A percentile compares a stretch with the other conserved stretches of the same genome.
These are phyloP conservation scores for Hagleromyces aurorensis DNA, from an alignment of 805 yeast genomes.

Conservation along the genomic window DNA sequence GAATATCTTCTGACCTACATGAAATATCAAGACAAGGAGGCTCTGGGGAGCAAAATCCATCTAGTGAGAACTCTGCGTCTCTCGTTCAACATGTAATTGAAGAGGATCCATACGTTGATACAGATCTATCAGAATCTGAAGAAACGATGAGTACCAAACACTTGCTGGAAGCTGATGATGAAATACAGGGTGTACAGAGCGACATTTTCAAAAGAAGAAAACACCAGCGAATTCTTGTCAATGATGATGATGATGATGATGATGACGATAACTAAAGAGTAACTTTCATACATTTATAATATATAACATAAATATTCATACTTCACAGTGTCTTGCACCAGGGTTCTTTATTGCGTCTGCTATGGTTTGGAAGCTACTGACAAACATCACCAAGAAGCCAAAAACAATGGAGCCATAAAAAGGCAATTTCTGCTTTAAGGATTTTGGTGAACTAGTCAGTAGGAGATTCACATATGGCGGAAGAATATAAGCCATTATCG, in stretches of 20 bases:
- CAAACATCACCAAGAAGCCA: conserved; percentile 69
- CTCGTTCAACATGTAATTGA: too few species aligned
- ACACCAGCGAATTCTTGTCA: conserved; percentile 24
- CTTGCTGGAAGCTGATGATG: conserved; percentile 8
- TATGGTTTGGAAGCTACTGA: conserved; percentile 74
- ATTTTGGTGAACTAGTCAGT: conserved; percentile 42
- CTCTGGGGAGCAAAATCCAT: too few species aligned
- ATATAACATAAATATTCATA: conserved; percentile 5
- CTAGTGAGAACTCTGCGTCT: too few species aligned
- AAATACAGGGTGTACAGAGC: conserved; percentile 3
- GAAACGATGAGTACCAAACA: conserved; percentile 7
- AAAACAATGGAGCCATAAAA: conserved; percentile 55
- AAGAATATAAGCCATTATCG: conserved; percentile 82
- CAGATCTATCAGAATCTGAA: conserved; percentile 3
- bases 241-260: conserved; percentile 26
- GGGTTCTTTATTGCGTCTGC: conserved; percentile 35
- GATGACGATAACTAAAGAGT: conserved; percentile 2
- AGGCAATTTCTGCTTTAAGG: conserved; percentile 42
- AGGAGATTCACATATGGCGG: conserved; percentile 81
- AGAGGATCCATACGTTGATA: neutral
- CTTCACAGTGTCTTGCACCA: conserved; percentile 44
- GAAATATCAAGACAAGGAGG: conserved; percentile 1
- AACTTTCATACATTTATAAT: neutral
- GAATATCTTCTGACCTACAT: conserved; percentile 12
- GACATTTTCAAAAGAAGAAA: conserved; percentile 9